phyloP scores from a whole-genome alignment of 495 filamentous ascomycete species.

The Penicillium coprophilum region DNA sequence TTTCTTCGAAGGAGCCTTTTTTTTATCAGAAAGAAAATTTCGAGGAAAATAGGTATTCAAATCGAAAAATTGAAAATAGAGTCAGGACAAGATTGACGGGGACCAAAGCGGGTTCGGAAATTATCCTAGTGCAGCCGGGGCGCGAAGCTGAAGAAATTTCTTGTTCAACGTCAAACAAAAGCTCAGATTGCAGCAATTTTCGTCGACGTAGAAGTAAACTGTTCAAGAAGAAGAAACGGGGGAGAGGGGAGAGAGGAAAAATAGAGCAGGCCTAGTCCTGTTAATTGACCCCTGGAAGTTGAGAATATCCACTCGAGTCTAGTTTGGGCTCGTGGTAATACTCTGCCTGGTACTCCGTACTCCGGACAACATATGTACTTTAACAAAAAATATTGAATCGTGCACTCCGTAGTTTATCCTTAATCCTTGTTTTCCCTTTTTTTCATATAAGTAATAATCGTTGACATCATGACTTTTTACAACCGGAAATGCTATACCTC shows the following conservation, averaged over 20 bases:
- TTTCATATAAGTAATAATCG: neutral
- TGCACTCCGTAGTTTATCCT: too few relatives aligned
- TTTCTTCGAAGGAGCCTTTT: neutral
- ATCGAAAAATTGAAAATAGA: neutral
- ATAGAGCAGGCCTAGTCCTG: conserved; percentile 11
- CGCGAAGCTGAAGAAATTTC: conserved; percentile 5
- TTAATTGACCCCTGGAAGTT: conserved; percentile 30
- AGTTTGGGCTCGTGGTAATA: conserved; percentile 25
- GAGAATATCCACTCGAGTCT: conserved; percentile 29
- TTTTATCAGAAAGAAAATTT: conserved; percentile 1
- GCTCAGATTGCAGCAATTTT: neutral
- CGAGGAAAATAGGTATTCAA: conserved; percentile 8
- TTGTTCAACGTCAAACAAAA: conserved; percentile 6
- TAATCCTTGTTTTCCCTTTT: neutral
- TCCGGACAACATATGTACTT: too few relatives aligned
- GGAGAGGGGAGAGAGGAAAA: conserved; percentile 17
- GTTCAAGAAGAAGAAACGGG: neutral
- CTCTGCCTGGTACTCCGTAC: too few relatives aligned
- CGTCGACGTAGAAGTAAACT: neutral
- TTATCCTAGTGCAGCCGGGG: conserved; percentile 8
- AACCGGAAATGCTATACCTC: neutral
- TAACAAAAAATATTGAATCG: neutral
- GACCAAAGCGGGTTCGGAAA: conserved; percentile 15
- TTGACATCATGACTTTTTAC: conserved; percentile 25
- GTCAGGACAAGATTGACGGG: conserved; percentile 12